Base-by-base conservation (phyloP, 2,329 filamentous ascomycete species). In the Aspergillus ochraceoroseus region DNA sequence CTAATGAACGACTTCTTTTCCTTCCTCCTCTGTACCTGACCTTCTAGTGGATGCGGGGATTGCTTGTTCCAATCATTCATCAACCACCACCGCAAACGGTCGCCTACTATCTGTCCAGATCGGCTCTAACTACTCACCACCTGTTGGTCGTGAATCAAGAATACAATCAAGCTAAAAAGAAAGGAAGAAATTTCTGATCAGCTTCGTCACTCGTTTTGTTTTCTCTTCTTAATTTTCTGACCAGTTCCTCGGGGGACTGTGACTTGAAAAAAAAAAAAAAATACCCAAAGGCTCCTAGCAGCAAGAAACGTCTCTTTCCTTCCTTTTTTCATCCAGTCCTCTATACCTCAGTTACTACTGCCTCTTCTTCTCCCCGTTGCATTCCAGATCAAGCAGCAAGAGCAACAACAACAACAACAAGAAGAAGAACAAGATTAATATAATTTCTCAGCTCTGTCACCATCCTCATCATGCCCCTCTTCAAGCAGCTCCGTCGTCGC, bases 401-500 rank as follows among this genome's bases (percentile, higher is more conserved):
- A 30, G 9, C 35, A 20, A 30, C 33, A 43, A 27, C 28, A 25
- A 15, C 18, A 23, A n/a, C 8, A 32, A 32, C 20, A 35, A 7
- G 27, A 8, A n/a, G n/a, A n/a, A n/a, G n/a, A n/a, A n/a, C n/a
- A n/a, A n/a, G n/a, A n/a, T n/a, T n/a, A n/a, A n/a, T n/a, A n/a
- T n/a, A n/a, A n/a, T n/a, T n/a, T n/a, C n/a, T n/a, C n/a, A n/a
- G n/a, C n/a, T n/a, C n/a, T n/a, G n/a, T n/a, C n/a, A n/a, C n/a
- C n/a, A n/a, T n/a, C n/a, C n/a, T n/a, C 27, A 44, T 34, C 38
- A 73, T 73, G 70, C 62, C 82, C 29, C 86, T 94, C 59, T 74
- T 92, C 56, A 86, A 80, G 65, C 80, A 83, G 58, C 68, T 94
- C 41, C 83, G 86, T 54, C 79, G 86, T 54, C 82, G 83, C 54